Evolutionary conservation across 2,329 filamentous ascomycete species (phyloP).

Genomic region (Penicillium sp.): DNA sequence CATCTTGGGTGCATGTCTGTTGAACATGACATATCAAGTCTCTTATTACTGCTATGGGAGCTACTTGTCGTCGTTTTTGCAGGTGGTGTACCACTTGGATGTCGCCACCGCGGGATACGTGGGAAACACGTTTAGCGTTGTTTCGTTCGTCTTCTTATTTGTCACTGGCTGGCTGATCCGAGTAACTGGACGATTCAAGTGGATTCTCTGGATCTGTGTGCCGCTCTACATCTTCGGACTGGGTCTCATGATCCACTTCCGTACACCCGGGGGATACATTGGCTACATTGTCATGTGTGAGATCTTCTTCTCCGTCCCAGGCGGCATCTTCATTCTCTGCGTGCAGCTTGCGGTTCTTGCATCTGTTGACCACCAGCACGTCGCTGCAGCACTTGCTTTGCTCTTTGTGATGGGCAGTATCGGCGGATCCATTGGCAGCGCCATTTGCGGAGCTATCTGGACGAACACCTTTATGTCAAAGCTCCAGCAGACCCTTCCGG

Average conservation of each 20-base stretch:
- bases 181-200: conserved; percentile 55
- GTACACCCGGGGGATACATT: conserved; percentile 46
- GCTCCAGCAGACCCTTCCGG: conserved; percentile 49
- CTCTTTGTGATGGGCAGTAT: conserved; percentile 57
- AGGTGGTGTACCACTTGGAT: conserved; percentile 26
- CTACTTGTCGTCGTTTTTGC: conserved; percentile 20
- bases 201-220: conserved; percentile 53
- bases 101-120: conserved; percentile 34
- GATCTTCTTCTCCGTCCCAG: conserved; percentile 58
- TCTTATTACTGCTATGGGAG: conserved; percentile 26
- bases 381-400: conserved; percentile 58
- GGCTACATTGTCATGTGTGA: conserved; percentile 60
- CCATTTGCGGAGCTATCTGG: conserved; percentile 63
- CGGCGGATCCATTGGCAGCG: conserved; percentile 55
- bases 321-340: conserved; percentile 55
- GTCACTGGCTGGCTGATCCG: conserved; percentile 55
- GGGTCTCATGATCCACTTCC: conserved; percentile 60
- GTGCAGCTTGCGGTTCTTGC: conserved; percentile 59
- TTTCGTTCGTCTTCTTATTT: conserved; percentile 58
- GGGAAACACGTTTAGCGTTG: conserved; percentile 54
- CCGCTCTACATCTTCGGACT: conserved; percentile 55
- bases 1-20: conserved; percentile 23
- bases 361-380: conserved; percentile 55
- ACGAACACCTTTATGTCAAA: conserved; percentile 55
- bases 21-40: conserved; percentile 26